Base-by-base conservation (phyloP, 148 eudicot genomes). In the Selenicereus undatus region DNA sequence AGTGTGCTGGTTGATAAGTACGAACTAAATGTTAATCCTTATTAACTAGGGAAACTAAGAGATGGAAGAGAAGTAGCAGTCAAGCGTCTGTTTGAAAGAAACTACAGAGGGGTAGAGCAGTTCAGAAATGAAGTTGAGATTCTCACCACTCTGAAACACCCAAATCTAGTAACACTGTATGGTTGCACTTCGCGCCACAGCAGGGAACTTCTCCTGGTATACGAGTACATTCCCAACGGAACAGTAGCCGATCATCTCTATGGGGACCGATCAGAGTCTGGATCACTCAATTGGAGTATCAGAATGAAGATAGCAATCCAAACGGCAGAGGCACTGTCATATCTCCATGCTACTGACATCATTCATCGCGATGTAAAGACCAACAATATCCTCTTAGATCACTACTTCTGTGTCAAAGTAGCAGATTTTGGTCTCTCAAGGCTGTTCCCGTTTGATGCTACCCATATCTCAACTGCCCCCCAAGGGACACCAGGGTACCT, bases 11-110 rank as follows among this genome's bases (percentile, higher is more conserved):
- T 48, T 48, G 52, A 48, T 4, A 48, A 4, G 52, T 17, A 52
- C 11, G 17, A 52, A 52, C 16, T 52, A 0, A 56, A 56, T 20
- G 8, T 6, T 1, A 4, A 48, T 75, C 43, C 3, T 0, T 60
- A 12, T 35, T 50, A 26, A 43, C 56, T 66, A 90, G 93, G 93
- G 26, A 90, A 86, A 78, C 91, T 90, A 35, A 69, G 42, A 69
- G 93, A 89, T 54, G 93, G 91, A 26, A 64, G 90, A 79, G 93
- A 90, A 76, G 93, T 90, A 36, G 93, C 93, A 26, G 89, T 90
- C 60, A 90, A 90, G 84, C 88, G 91, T 21, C 81, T 90, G 29
- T 89, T 89, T 18, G 91, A 90, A 79, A 83, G 86, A 73, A 90
- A 87, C 83, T 87, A 75, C 84, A 86, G 83, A 78, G 75, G 89